Conservation (phyloP, 2,329 filamentous ascomycete genomes). For the Cercospora nicotianae region DNA sequence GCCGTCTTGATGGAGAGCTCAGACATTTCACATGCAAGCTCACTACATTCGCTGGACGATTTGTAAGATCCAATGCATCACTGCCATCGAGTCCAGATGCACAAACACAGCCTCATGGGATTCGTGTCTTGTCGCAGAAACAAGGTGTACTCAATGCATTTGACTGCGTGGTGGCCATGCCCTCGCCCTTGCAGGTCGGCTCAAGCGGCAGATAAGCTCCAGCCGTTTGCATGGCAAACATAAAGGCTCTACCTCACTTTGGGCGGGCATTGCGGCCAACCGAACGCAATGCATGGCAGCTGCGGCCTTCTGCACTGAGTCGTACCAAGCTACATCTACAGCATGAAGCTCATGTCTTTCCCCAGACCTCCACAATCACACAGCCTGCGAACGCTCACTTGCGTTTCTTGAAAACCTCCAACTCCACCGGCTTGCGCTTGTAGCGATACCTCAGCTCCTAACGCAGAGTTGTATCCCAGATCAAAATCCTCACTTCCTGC, state of each 20-base stretch:
- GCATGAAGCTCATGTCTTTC: not conserved
- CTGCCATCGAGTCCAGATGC: not conserved
- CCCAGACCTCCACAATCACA: not conserved
- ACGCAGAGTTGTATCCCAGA: conserved; percentile 1
- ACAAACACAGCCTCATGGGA: not conserved
- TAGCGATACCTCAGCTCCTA: conserved; percentile 1
- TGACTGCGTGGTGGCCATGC: not conserved
- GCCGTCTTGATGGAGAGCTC: not conserved
- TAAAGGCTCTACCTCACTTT: not conserved
- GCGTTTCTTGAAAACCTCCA: not conserved
- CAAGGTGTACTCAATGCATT: not conserved
- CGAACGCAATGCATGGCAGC: not conserved
- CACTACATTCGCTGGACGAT: not conserved
- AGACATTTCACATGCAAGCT: not conserved
- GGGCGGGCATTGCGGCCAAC: not conserved
- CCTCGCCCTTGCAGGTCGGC: not conserved
- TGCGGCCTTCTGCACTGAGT: not conserved
- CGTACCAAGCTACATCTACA: not conserved
- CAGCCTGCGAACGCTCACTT: not conserved
- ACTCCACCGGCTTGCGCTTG: not conserved
- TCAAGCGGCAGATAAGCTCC: not conserved
- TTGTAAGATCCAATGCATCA: not conserved
- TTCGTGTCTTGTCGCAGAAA: not conserved
- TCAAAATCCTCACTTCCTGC: not conserved
- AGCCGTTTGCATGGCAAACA: not conserved